Evolutionary conservation across 2,329 filamentous ascomycete species (phyloP).

Genomic region (Phaeoacremonium minimum): DNA sequence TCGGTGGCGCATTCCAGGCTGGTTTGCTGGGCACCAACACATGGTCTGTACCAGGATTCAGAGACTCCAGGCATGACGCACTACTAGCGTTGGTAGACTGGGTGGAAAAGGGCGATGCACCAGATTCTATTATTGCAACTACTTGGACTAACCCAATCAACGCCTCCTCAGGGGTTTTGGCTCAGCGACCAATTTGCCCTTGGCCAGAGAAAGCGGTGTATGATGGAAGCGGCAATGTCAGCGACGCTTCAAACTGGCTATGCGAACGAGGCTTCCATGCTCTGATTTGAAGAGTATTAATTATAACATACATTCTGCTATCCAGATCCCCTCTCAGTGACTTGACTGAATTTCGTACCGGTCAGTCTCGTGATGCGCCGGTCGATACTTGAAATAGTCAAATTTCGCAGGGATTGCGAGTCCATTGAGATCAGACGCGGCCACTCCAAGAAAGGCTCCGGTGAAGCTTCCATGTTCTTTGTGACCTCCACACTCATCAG

Average conservation of each 20-base stretch:
- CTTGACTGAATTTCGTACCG: conserved; percentile 45
- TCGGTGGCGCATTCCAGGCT: conserved; percentile 22
- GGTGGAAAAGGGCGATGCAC: conserved; percentile 14
- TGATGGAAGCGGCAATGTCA: conserved; percentile 5
- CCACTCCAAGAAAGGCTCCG: conserved; percentile 54
- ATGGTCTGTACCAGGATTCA: conserved; percentile 28
- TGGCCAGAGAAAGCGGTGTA: conserved; percentile 14
- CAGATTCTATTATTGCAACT: conserved; percentile 11
- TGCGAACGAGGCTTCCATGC: too few species aligned
- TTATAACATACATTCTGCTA: too few species aligned
- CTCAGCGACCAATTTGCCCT: conserved; percentile 17
- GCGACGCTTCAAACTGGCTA: conserved; percentile 7
- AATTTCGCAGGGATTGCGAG: conserved; percentile 40
- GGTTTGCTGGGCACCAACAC: conserved; percentile 16
- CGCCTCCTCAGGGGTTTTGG: conserved; percentile 11
- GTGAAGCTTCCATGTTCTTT: conserved; percentile 60
- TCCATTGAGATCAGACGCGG: conserved; percentile 52
- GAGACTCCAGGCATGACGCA: conserved; percentile 27
- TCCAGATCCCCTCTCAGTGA: too few species aligned
- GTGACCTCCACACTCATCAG: conserved; percentile 61
- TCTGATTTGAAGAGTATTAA: too few species aligned
- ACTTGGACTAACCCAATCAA: conserved; percentile 12
- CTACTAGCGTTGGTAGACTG: conserved; percentile 12
- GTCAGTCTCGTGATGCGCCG: conserved; percentile 40
- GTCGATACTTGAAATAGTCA: conserved; percentile 48